Evolutionary conservation across 1,284 basidiomycete genomes (phyloP), one percentile per base, ranked within the genome.

Genomic region (Trichosporon sp.): DNA sequence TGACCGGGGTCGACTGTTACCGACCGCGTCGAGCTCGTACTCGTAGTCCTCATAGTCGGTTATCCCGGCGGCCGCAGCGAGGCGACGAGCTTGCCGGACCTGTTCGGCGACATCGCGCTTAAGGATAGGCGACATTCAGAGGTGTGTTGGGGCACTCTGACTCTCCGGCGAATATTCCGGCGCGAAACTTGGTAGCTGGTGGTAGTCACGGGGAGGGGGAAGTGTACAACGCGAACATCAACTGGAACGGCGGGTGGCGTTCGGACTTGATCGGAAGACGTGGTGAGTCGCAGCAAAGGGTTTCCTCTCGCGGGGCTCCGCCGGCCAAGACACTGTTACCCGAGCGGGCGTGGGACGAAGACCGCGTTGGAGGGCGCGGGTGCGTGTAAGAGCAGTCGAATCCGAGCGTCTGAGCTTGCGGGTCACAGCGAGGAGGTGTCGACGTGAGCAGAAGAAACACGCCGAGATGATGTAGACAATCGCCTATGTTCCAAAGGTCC

Each of bases 31-130:
- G 2, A 72, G 69, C 71, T 72, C 71, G 64, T 70, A 72, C 65
- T 72, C 71, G 38, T 70, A 67, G 32, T 68, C 71, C 58, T 72
- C 67, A 64, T 70, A 72, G 34, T 68, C 66, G 15, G 31, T 9
- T 21, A 72, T 60, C 3, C 71, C 75, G 7, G 74, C 74, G 2
- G 74, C 75, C 5, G 74, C 72, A 21, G 79, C 78, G 15, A 82
- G 69, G 47, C 77, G 73, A n/a, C 77, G 75, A n/a, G 80, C 80
- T 68, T 82, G 79, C 58, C 78, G 76, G 18, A 77, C 68, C n/a
- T 77, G 77, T 64, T 82, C 80, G 38, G 74, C 70, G 31, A 82
- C 71, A 70, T 82, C 80, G 65, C 80, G 72, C 66, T 82, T 81
- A 65, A 81, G 76, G 65, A 82, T 82, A 5, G 80, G 80, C 13